Conservation (phyloP, 495 filamentous ascomycete species). For the Xylaria sp. region DNA sequence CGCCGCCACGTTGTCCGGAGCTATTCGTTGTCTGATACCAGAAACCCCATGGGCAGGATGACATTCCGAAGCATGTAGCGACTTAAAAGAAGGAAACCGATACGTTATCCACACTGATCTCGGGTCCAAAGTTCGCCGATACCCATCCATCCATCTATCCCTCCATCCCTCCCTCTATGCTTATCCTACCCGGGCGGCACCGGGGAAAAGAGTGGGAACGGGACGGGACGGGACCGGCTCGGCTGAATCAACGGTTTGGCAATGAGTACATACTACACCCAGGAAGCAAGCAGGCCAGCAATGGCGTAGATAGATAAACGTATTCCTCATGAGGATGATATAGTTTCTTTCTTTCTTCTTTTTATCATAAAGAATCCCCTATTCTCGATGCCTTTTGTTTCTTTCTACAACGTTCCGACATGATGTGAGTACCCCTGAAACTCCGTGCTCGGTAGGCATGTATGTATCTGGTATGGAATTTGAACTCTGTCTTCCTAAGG, state of each 20-base stretch:
- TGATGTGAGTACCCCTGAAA: neutral
- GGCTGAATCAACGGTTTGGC: neutral
- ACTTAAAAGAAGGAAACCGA: too few species aligned
- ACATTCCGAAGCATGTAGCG: too few species aligned
- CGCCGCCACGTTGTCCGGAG: too few species aligned
- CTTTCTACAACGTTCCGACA: neutral
- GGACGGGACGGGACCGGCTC: neutral
- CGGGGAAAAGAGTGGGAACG: neutral
- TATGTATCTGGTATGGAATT: neutral
- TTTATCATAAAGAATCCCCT: too few species aligned
- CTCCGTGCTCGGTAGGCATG: neutral
- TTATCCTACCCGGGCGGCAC: too few species aligned
- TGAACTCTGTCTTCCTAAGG: neutral
- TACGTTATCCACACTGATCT: neutral
- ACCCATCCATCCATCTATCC: too few species aligned
- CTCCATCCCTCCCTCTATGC: too few species aligned
- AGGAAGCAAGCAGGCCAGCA: neutral
- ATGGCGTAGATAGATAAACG: neutral
- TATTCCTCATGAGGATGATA: too few species aligned
- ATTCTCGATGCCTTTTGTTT: neutral
- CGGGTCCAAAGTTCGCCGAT: neutral
- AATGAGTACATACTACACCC: too few species aligned
- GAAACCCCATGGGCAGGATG: too few species aligned
- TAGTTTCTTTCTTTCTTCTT: neutral
- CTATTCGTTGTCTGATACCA: too few species aligned